Evolutionary conservation across 2,329 filamentous ascomycete species (phyloP).

Genomic region (Colletotrichum sp.): DNA sequence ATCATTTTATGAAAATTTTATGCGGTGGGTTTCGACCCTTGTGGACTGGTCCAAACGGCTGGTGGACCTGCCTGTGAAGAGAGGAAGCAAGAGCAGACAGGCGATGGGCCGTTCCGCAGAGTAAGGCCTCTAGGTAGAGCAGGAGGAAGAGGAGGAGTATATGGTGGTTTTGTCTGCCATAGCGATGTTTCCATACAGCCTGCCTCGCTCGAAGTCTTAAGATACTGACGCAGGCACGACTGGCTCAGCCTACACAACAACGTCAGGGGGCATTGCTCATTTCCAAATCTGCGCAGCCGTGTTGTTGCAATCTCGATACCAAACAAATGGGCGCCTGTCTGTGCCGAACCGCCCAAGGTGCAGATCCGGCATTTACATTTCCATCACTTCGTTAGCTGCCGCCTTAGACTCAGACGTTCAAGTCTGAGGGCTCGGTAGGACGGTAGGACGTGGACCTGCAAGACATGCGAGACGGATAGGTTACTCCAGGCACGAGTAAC

Average conservation of each 20-base stretch:
- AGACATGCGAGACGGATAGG: neutral
- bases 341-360: neutral
- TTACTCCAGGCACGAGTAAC: neutral
- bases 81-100: neutral
- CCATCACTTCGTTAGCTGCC: constrained; percentile 14
- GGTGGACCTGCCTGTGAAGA: neutral
- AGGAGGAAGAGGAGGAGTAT: neutral
- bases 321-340: neutral
- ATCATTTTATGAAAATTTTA: constrained; percentile 17
- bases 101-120: neutral
- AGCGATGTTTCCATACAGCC: neutral
- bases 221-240: neutral
- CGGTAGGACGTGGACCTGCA: neutral
- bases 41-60: neutral
- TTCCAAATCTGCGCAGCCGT: neutral
- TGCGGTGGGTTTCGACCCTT: neutral
- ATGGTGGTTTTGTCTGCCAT: neutral
- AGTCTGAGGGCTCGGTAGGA: neutral
- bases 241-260: neutral
- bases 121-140: neutral
- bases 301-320: neutral
- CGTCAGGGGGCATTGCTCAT: constrained; percentile 6
- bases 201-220: neutral
- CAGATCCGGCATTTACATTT: neutral
- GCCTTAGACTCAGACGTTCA: neutral